Conservation (phyloP, 2,329 filamentous ascomycete genomes). For the Rhynchosporium agropyri region DNA sequence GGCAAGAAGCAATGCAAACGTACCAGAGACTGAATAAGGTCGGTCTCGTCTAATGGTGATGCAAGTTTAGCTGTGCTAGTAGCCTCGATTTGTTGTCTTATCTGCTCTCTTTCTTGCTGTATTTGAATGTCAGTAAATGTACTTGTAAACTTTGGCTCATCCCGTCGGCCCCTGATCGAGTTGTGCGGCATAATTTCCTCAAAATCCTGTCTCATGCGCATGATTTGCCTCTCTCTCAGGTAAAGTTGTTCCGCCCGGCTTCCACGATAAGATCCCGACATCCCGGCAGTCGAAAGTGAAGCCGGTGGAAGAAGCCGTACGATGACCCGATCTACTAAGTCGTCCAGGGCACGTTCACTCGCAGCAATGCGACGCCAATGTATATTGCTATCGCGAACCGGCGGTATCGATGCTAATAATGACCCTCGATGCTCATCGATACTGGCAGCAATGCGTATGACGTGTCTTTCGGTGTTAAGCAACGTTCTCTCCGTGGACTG, state of each 20-base stretch:
- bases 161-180: no score
- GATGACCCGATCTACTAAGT: slow-evolving; percentile 5
- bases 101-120: slow-evolving; percentile 38
- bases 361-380: slow-evolving; percentile 4
- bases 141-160: slow-evolving; percentile 9
- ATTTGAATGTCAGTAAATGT: slow-evolving; percentile 23
- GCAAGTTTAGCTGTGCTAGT: slow-evolving; percentile 53
- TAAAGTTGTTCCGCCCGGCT: no score
- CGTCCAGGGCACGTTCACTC: slow-evolving; percentile 10
- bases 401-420: background rate
- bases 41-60: slow-evolving; percentile 70
- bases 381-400: background rate
- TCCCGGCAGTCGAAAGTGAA: slow-evolving; percentile 1
- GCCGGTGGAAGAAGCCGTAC: background rate
- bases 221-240: no score
- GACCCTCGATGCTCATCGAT: slow-evolving; percentile 11
- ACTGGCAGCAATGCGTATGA: slow-evolving; percentile 9
- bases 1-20: slow-evolving; percentile 29
- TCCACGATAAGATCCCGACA: background rate
- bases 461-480: slow-evolving; percentile 9
- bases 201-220: no score
- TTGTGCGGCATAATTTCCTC: no score
- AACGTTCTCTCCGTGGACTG: background rate
- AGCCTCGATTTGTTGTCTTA: slow-evolving; percentile 53
- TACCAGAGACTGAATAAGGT: slow-evolving; percentile 80